A percentile compares a stretch with the other conserved stretches of the same genome.
phyloP scores from a whole-genome alignment of 208 protist species.

The Trypanosoma melophagium region DNA sequence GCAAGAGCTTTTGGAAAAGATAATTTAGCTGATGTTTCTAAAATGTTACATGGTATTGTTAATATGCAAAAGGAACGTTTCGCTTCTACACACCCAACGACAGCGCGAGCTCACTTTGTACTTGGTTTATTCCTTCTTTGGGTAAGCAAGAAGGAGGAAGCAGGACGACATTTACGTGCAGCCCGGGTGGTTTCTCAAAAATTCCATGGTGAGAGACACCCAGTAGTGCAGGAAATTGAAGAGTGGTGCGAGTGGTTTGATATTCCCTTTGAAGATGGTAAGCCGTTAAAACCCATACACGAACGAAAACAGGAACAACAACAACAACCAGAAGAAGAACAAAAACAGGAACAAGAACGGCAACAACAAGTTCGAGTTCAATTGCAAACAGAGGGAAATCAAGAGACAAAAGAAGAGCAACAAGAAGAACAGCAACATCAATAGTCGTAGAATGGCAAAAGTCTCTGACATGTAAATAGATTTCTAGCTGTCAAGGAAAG shows the following conservation, averaged over 20 bases:
- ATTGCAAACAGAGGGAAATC: not conserved
- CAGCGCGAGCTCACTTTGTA: conserved; percentile 70
- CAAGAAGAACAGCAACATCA: not conserved
- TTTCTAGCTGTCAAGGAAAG: too few relatives aligned
- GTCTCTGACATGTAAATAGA: not conserved
- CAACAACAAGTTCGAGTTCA: too few relatives aligned
- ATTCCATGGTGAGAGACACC: conserved; percentile 79
- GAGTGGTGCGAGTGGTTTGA: conserved; percentile 69
- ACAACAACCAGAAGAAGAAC: too few relatives aligned
- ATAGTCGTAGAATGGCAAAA: not conserved
- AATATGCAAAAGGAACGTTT: conserved; percentile 84
- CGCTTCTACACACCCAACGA: conserved; percentile 58
- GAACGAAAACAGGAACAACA: conserved; percentile 1
- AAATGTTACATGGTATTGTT: conserved; percentile 86
- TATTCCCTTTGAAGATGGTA: conserved; percentile 21
- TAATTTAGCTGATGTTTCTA: conserved; percentile 79
- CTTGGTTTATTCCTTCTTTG: conserved; percentile 85
- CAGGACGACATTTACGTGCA: conserved; percentile 41
- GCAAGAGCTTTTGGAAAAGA: conserved; percentile 71
- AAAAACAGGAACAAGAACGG: not conserved
- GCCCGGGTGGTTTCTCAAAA: conserved; percentile 48
- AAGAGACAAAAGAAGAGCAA: conserved; percentile 3
- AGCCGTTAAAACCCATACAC: too few relatives aligned
- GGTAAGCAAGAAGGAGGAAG: conserved; percentile 61
- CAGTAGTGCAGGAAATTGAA: conserved; percentile 81